Base-by-base conservation (phyloP, 345 rosid genomes). In the Dimocarpus longan region DNA sequence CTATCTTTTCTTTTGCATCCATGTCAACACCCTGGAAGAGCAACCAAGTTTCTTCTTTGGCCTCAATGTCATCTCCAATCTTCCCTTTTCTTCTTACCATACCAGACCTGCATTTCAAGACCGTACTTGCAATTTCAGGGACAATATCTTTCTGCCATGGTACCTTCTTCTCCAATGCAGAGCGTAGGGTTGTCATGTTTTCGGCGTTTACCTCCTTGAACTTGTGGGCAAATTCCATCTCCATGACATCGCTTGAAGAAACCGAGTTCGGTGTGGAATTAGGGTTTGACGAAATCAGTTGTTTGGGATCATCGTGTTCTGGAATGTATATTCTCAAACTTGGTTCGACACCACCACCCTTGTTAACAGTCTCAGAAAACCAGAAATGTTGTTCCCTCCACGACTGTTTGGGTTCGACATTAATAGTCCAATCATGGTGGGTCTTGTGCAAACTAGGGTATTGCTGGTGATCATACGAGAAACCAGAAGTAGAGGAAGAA, bases 31-130 rank as follows among this genome's bases (percentile, higher is more conserved):
- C 98, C 78, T 83, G 88, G 66, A 95, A 95, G 77, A 92, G 82
- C 75, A 95, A 70, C 98, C 98, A 95, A 26, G 97, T 89, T 37
- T 95, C 98, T 77, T 88, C 90, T 82, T 86, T 92, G 60, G 81
- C 68, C 56, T 82, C 81, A 6, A 60, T 69, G 64, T 75, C 46
- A 28, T 83, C 78, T 22, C 65, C 76, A 21, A 74, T 54, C 65
- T 76, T 79, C 16, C 74, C 70, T 73, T 84, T 92, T 78, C 92
- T 85, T 67, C 82, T 87, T 18, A 79, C 76, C 73, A 79, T 83
- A 18, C 95, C 93, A 0, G 98, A 93, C 80, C 98, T 87, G 86
- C 96, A 91, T 78, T 82, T 86, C 69, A 94, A 87, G 77, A 94
- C 71, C 4, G 93, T 81, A 74, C 71, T 86, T 1, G 84, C 92